Base-by-base conservation (phyloP, 1,284 basidiomycete genomes). In the Pterulicium gracile region DNA sequence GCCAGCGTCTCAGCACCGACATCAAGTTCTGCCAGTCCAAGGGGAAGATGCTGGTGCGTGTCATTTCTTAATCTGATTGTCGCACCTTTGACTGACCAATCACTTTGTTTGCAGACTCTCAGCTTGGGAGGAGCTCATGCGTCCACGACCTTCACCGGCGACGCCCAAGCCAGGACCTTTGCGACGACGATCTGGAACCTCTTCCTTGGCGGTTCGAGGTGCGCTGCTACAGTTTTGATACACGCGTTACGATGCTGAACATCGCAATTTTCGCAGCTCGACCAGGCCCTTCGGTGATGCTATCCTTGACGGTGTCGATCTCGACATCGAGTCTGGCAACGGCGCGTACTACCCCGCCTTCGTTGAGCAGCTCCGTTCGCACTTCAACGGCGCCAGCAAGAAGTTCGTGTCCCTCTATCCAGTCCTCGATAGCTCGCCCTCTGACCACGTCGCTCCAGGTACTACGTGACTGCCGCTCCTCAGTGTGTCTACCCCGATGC, bases 401-500 rank as follows among this genome's bases (percentile, higher is more conserved):
- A 52, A 54, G 73, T 78, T 52, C 51, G 66, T 58, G 2, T 20
- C 3, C 23, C 23, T 27, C 7, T 19, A 34, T 14, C 15, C 22
- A 27, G 45, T 40, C 20, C n/a, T 32, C 12, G 14, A 17, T 18
- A 7, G 36, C 7, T 19, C 23, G 24, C 20, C 14, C 15, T n/a
- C 20, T 22, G n/a, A n/a, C 44, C 39, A n/a, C 40, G 23, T n/a
- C 42, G 14, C 23, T 23, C 4, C 22, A 77, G 76, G 42, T 81
- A 78, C 56, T 81, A 77, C 53, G 61, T 81, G 47, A 79, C 76
- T 14, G 79, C 66, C 49, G 78, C 79, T 2, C 79, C 78, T n/a
- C 79, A 82, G 52, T 81, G 79, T 58, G 75, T 75, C 2, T 81
- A 64, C 63, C 80, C 80, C 0, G 79, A 82, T 55, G 72, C 73